phyloP scores from a whole-genome alignment of 2,329 filamentous ascomycete species.

The Magnaporthales sp. region DNA sequence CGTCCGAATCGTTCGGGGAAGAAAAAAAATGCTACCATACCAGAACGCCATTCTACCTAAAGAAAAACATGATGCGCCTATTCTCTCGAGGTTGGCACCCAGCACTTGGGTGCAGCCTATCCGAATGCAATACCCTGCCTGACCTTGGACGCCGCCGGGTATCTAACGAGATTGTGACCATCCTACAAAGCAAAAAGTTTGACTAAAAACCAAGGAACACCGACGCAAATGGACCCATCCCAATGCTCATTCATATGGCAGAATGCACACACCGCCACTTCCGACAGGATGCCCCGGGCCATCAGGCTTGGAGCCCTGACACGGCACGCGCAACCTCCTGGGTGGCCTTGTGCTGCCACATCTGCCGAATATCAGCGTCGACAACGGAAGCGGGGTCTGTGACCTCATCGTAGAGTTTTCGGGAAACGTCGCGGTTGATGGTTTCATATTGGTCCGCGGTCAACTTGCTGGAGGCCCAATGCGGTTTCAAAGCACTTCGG shows the following conservation, averaged over 20 bases:
- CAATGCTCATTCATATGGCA: conserved; percentile 8
- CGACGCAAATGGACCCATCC: conserved; percentile 1
- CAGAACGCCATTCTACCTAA: conserved; percentile 4
- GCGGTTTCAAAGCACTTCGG: conserved; percentile 69
- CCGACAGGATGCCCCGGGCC: conserved; percentile 8
- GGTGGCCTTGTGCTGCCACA: conserved; percentile 68
- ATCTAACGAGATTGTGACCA: conserved; percentile 13
- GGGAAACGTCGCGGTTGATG: conserved; percentile 85
- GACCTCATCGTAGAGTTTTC: conserved; percentile 71
- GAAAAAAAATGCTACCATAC: background rate
- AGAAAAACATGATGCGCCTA: conserved; percentile 8
- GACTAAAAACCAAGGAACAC: background rate
- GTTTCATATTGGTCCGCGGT: conserved; percentile 84
- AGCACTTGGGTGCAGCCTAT: conserved; percentile 4
- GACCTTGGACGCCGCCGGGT: conserved; percentile 10
- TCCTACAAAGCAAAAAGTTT: conserved; percentile 9
- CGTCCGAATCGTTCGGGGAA: background rate
- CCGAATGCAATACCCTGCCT: conserved; percentile 4
- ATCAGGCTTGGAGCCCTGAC: conserved; percentile 41
- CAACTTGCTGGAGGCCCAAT: conserved; percentile 71
- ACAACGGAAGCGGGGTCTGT: conserved; percentile 49
- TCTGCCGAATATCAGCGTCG: conserved; percentile 55
- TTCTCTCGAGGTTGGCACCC: conserved; percentile 5
- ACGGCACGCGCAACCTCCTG: conserved; percentile 74
- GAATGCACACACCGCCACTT: conserved; percentile 6